Base-by-base conservation (phyloP, 2,329 filamentous ascomycete genomes). In the Stagonosporopsis vannaccii region DNA sequence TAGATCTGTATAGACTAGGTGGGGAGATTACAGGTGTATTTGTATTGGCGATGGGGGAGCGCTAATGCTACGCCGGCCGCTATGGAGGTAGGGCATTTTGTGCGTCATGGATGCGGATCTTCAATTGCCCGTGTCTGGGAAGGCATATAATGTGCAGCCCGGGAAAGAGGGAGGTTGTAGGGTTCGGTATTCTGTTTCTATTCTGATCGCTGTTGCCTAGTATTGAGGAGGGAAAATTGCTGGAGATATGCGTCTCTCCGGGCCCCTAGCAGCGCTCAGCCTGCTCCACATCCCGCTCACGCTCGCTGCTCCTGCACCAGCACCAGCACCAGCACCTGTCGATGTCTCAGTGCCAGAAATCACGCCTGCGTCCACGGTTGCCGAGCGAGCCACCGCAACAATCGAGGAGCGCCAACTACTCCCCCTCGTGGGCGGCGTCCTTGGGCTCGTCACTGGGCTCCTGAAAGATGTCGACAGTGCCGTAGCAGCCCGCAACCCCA, bases 321-420 rank as follows among this genome's bases (percentile, higher is more conserved):
- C 44, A 28, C 56, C 59, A 11, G 53, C 56, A 22, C 56, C 56
- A 30, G 50, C 44, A 28, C 56, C 53, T 19, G 33, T 46, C 1
- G 53, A 52, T 20, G 49, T 32, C 1, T 44, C 47, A 17, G 15
- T 11, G 9, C 48, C 54, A 5, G 55, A 49, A 12, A 26, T 51
- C 37, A 56, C 50, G 25, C 32, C 57, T 6, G 54, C 54, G 4
- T 46, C 58, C 15, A 51, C 53, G 30, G 40, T 58, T 15, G 42
- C 51, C 15, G 40, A 53, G 28, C 23, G 15, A 17, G 23, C 42
- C 0, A 40, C 43, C 15, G 57, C 26, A n/a, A 35, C 48, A 11
- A 23, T 66, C 5, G 45, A 62, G 35, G 56, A 66, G 23, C 56
- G 61, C 19, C 63, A 65, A 17, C 47, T 66, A n/a, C 42, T 47